Percentiles rank a stretch among this genome's conserved stretches.
Conservation (phyloP, 108 stramenopile species). For the Discostella stelligeroides region DNA sequence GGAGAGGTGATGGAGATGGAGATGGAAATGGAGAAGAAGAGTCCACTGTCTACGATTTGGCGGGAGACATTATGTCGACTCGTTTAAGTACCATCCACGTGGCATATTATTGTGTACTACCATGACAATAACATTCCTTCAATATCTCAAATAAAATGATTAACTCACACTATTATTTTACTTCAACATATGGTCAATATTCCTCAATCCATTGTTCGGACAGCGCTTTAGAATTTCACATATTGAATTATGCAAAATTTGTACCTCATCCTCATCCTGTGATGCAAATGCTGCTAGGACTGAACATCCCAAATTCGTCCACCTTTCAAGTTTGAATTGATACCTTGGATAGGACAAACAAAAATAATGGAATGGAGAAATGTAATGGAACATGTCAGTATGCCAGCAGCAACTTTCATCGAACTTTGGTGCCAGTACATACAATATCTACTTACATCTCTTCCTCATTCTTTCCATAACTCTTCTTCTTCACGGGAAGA, state of each 20-base stretch:
- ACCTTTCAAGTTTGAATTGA: slow-evolving; percentile 58
- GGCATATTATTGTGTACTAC: too few species aligned
- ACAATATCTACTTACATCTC: slow-evolving; percentile 43
- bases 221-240: slow-evolving; percentile 38
- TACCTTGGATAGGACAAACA: slow-evolving; percentile 7
- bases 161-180: background rate
- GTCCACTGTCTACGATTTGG: too few species aligned
- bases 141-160: too few species aligned
- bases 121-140: too few species aligned
- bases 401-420: background rate
- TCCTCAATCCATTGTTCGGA: slow-evolving; percentile 43
- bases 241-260: slow-evolving; percentile 41
- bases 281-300: slow-evolving; percentile 59
- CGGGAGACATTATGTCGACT: too few species aligned
- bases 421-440: slow-evolving; percentile 22
- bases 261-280: slow-evolving; percentile 41
- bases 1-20: too few species aligned
- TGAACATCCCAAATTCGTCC: slow-evolving; percentile 50
- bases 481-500: slow-evolving; percentile 46
- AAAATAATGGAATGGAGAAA: too few species aligned
- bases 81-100: too few species aligned
- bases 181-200: slow-evolving; percentile 56
- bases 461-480: slow-evolving; percentile 48
- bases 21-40: too few species aligned
- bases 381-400: background rate